These are phyloP conservation scores for Hydrangea macrophylla DNA, from an alignment of 148 eudicot species.

Conservation along the genomic window DNA sequence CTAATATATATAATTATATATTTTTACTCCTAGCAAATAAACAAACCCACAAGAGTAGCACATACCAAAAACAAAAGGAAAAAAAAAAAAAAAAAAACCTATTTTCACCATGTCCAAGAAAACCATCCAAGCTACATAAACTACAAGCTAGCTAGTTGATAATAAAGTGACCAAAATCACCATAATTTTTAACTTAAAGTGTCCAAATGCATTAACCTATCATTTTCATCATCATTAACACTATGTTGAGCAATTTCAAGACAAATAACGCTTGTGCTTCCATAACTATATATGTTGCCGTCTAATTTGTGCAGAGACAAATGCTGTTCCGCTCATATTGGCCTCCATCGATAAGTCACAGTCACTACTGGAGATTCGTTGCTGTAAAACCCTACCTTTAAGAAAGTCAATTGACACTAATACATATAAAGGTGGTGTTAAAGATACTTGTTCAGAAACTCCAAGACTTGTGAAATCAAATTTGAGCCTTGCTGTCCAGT, in stretches of 20 bases:
- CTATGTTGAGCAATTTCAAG: neutral
- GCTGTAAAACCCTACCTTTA: neutral
- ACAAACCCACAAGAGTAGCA: too few species aligned
- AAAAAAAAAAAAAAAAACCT: too few species aligned
- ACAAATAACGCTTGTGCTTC: neutral
- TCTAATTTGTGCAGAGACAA: neutral
- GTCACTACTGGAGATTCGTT: slow-evolving; percentile 10
- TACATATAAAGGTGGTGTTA: too few species aligned
- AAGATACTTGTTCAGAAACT: neutral
- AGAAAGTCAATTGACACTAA: neutral
- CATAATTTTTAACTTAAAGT: too few species aligned
- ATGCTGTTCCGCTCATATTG: slow-evolving; percentile 1
- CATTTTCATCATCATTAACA: too few species aligned
- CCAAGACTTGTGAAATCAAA: neutral
- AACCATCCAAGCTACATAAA: neutral
- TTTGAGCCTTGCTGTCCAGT: neutral
- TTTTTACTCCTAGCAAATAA: too few species aligned
- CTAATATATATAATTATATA: too few species aligned
- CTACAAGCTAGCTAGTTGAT: neutral
- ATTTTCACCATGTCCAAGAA: too few species aligned
- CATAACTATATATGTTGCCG: neutral
- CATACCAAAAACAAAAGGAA: too few species aligned
- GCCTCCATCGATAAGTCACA: slow-evolving; percentile 15
- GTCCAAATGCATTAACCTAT: too few species aligned
- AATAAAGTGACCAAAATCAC: too few species aligned